Evolutionary conservation across 331 rosid species (phyloP).

Genomic region (Quercus phellos): DNA sequence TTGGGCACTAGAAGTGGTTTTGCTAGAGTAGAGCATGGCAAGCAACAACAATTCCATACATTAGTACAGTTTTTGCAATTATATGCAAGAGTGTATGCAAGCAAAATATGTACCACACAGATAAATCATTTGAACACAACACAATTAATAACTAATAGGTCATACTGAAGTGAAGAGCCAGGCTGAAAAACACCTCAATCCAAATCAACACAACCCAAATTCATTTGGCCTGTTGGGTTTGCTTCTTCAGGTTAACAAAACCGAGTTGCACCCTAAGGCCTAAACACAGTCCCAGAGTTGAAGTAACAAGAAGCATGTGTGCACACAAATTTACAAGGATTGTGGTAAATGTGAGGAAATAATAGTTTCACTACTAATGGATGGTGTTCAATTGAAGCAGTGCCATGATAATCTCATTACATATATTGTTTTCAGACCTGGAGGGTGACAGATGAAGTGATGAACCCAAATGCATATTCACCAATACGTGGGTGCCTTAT

Average conservation of each 20-base stretch:
- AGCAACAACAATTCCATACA: background rate
- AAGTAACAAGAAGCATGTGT: background rate
- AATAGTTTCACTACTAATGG: background rate
- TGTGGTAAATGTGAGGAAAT: background rate
- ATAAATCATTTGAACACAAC: background rate
- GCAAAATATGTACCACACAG: background rate
- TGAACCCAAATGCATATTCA: slow-evolving; percentile 98
- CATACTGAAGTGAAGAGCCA: background rate
- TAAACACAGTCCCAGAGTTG: background rate
- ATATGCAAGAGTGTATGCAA: background rate
- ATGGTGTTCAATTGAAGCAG: slow-evolving; percentile 5
- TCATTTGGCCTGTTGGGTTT: background rate
- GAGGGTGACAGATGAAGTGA: slow-evolving; percentile 82
- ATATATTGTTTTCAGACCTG: slow-evolving; percentile 49
- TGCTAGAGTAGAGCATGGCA: background rate
- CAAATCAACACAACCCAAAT: background rate
- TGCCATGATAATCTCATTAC: background rate
- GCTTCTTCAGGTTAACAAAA: background rate
- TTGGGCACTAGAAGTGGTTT: background rate
- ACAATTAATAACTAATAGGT: too few species aligned
- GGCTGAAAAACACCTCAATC: background rate
- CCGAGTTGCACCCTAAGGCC: background rate
- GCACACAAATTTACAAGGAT: background rate
- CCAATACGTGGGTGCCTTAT: slow-evolving; percentile 97
- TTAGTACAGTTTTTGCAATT: background rate